These are phyloP conservation scores for Hypoxylon fuscum DNA, from an alignment of 495 filamentous ascomycete species.

Conservation along the genomic window DNA sequence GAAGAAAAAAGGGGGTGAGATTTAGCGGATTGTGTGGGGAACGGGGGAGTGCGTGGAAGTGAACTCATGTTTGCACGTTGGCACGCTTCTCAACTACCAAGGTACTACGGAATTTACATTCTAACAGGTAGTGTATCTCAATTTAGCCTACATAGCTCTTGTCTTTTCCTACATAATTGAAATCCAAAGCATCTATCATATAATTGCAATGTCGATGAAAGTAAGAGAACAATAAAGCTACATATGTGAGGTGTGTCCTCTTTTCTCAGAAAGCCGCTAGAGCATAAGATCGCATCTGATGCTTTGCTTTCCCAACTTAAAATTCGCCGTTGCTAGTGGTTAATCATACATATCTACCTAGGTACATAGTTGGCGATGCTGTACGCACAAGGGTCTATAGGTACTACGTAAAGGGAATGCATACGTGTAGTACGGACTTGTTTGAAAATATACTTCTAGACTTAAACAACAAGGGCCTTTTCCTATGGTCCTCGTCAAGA, in stretches of 20 bases:
- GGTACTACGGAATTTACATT: not conserved
- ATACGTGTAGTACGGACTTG: not conserved
- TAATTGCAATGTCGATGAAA: too few species aligned
- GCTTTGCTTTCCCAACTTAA: not conserved
- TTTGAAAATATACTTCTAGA: not conserved
- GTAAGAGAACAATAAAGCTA: slow-evolving; percentile 9
- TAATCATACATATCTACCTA: too few species aligned
- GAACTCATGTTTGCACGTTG: slow-evolving; percentile 34
- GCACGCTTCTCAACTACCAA: slow-evolving; percentile 12
- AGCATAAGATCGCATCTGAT: slow-evolving; percentile 10
- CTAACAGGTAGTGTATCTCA: slow-evolving; percentile 5
- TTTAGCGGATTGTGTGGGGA: slow-evolving; percentile 43
- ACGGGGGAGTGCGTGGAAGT: slow-evolving; percentile 36
- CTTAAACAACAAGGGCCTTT: not conserved
- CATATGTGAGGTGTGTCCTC: not conserved
- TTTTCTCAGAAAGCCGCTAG: not conserved
- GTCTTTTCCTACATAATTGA: slow-evolving; percentile 4
- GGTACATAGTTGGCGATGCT: not conserved
- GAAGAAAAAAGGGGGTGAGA: slow-evolving; percentile 28
- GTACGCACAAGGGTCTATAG: not conserved
- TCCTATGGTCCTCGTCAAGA: too few species aligned
- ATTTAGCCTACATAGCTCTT: slow-evolving; percentile 22
- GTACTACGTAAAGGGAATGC: not conserved
- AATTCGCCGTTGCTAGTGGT: not conserved
- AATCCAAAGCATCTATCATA: slow-evolving; percentile 14